Base-by-base conservation (phyloP, 768 basidiomycete species). In the Tricholoma bakamatsutake region DNA sequence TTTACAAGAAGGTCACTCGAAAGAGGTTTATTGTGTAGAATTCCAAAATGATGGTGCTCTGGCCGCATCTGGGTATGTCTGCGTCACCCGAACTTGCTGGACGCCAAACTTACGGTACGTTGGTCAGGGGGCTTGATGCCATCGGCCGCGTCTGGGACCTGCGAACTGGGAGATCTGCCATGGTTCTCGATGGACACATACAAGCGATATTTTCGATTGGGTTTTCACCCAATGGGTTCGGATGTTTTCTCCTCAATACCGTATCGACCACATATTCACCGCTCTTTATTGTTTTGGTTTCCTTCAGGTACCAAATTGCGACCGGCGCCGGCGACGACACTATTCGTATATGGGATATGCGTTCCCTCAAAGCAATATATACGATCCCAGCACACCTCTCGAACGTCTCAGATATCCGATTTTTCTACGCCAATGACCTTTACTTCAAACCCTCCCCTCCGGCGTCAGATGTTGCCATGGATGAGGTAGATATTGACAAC, bases 111-210 rank as follows among this genome's bases (percentile, higher is more conserved):
- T 30, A 54, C 18, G 46, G 54, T 59, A 46, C 55, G 39, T 37
- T 49, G 10, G 17, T 57, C 17, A 98, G 95, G 31, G 97, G 97
- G 18, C 80, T 98, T 21, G 97, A 99, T 64, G 95, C 94, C 1
- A 93, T 98, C 64, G 97, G 93, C 0, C 86, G 97, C 31, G 89
- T 98, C 4, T 99, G 97, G 97, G 97, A 99, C 71, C 68, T 96
- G 17, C 83, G 97, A 47, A 95, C 94, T 12, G 97, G 97, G 6
- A 78, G 91, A 64, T 98, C 96, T 1, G 93, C 94, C 0, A 97
- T 98, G 94, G 93, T 98, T 3, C 82, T 99, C 34, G 96, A 98
- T 60, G 97, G 97, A 1, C 97, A 99, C 60, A 88, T 95, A 2
- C 87, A 96, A 70, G 87, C 91, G 58, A 93, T 99, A 59, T 88